A percentile compares a stretch with the other conserved stretches of the same genome.
Evolutionary conservation across 352 stramenopile genomes (phyloP).

Genomic region (Phytopythium montanum): DNA sequence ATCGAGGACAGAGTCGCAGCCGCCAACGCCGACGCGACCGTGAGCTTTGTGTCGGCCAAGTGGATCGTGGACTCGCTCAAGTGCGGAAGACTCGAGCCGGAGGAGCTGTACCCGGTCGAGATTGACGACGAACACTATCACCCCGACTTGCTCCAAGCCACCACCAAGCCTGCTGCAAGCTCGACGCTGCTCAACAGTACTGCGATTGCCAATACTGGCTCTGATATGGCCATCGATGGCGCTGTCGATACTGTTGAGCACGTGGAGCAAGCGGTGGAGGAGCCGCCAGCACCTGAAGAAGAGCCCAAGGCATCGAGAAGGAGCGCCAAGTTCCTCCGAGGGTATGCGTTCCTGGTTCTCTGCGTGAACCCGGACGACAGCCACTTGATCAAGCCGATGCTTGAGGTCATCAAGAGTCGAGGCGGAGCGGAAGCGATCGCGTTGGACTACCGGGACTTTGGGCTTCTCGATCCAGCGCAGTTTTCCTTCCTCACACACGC

Average conservation of each 20-base stretch:
- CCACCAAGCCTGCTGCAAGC: not conserved
- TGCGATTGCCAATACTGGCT: not conserved
- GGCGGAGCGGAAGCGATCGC: slow-evolving; percentile 41
- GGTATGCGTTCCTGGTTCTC: slow-evolving; percentile 55
- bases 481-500: slow-evolving; percentile 67
- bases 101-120: slow-evolving; percentile 64
- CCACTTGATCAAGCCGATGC: slow-evolving; percentile 30
- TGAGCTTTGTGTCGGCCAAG: slow-evolving; percentile 55
- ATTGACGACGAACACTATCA: slow-evolving; percentile 30
- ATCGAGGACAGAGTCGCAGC: slow-evolving; percentile 30
- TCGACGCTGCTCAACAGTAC: not conserved
- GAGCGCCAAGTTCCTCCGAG: slow-evolving; percentile 28
- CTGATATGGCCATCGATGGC: not conserved
- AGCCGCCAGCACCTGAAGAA: not conserved
- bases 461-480: slow-evolving; percentile 38
- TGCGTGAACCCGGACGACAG: slow-evolving; percentile 47
- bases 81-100: slow-evolving; percentile 42
- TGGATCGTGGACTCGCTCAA: slow-evolving; percentile 69
- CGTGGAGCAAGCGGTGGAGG: not conserved
- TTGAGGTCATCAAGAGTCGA: slow-evolving; percentile 29
- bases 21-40: slow-evolving; percentile 18
- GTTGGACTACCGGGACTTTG: slow-evolving; percentile 45
- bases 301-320: slow-evolving; percentile 1
- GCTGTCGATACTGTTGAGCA: not conserved
- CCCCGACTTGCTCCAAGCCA: not conserved